Evolutionary conservation across 352 stramenopile genomes (phyloP), one percentile per base, ranked within the genome.

Genomic region (Bremia lactucae): DNA sequence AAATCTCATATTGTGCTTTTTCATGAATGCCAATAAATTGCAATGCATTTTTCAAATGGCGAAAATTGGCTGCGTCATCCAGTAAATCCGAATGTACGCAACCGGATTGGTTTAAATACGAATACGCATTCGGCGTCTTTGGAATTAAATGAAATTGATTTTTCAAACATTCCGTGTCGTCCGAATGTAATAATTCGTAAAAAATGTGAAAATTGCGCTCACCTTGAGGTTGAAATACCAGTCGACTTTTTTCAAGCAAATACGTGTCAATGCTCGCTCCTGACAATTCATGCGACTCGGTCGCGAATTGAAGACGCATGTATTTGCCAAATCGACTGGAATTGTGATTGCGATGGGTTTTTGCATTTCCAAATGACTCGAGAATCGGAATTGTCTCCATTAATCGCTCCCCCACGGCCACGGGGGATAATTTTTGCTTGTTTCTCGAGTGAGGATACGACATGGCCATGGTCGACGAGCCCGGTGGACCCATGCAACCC

Each of bases 321-420:
- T 89, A 96, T 66, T 96, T 96, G 54, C 84, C 84, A 37, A 95
- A 95, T 26, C 84, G 81, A 70, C 76, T 92, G 13, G 76, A 92
- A 55, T 95, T 95, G 65, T 95, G 73, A 55, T 95, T 95, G 29
- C 84, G 75, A 24, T 83, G 72, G 0, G 80, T 92, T 63, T 88
- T 92, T 60, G 81, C 81, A 52, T 93, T 93, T 2, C 80, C 80
- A 62, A 93, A 93, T 4, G 81, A 88, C 47, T 93, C 81, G n/a
- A 93, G 61, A 37, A 93, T 97, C 8, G 95, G 95, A 34, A 87
- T 90, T 3, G 78, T 91, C 51, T 91, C 79, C 81, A 88, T 89
- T 7, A 92, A 58, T 6, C 79, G 62, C 26, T 83, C 72, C 3
- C 76, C 79, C 3, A 92, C 64, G 8, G 72, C 73, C 6, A 83